phyloP scores from a whole-genome alignment of 1,284 basidiomycete genomes.

The Earliella scabrosa region DNA sequence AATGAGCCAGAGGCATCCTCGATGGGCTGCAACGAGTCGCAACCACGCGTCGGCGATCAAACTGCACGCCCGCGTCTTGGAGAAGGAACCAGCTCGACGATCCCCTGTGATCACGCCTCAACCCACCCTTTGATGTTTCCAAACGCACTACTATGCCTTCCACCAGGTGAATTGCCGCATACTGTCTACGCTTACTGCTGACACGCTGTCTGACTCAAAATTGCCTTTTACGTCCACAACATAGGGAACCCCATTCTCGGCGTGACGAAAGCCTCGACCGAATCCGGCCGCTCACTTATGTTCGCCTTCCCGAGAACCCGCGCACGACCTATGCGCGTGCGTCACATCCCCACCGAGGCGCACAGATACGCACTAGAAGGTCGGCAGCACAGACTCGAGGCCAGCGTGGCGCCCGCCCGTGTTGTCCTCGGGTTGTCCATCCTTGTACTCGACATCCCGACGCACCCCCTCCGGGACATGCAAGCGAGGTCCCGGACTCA shows the following conservation, averaged over 20 bases:
- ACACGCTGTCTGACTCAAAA: no score
- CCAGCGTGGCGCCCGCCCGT: background rate
- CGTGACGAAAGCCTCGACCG: background rate
- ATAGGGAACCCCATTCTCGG: slow-evolving; percentile 12
- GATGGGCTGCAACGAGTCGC: no score
- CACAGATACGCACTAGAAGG: slow-evolving; percentile 6
- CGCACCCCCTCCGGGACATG: background rate
- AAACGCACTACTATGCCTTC: no score
- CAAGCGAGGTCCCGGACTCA: background rate
- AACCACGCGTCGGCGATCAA: no score
- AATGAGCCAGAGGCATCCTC: no score
- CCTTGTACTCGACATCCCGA: slow-evolving; percentile 8
- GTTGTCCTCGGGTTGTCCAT: slow-evolving; percentile 13
- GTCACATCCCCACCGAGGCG: background rate
- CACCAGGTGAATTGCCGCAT: no score
- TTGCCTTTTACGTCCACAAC: background rate
- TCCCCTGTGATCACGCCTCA: no score
- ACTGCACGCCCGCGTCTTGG: no score
- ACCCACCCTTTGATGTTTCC: no score
- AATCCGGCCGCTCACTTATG: slow-evolving; percentile 6
- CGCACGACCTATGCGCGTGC: background rate
- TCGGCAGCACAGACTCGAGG: background rate
- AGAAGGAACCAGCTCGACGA: no score
- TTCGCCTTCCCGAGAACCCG: background rate
- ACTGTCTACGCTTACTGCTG: no score